These are phyloP conservation scores for Planoprotostelium fungivorum DNA, from an alignment of 78 protist species.

Conservation along the genomic window DNA sequence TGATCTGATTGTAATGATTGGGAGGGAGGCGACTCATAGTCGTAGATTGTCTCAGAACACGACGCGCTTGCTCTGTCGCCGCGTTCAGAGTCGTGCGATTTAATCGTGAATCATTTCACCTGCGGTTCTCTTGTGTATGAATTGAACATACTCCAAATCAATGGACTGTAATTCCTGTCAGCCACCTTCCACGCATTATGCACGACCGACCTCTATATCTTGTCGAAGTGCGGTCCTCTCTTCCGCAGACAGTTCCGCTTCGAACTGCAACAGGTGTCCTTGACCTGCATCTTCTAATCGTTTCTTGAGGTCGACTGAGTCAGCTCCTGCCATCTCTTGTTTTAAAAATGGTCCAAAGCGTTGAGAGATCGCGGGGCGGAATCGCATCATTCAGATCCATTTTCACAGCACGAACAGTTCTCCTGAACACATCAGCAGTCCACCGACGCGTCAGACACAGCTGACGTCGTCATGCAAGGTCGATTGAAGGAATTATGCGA, in stretches of 20 bases:
- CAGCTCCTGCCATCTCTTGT: no score
- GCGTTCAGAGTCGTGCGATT: not conserved
- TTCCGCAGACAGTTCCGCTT: slow-evolving; percentile 10
- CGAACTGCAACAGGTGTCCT: slow-evolving; percentile 65
- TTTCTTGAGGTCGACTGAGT: no score
- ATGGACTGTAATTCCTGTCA: slow-evolving; percentile 11
- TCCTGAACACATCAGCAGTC: no score
- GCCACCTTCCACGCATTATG: slow-evolving; percentile 12
- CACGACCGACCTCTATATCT: slow-evolving; percentile 28
- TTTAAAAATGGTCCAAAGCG: no score
- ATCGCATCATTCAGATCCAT: no score
- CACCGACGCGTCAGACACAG: no score
- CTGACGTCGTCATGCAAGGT: no score
- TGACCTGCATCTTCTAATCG: slow-evolving; percentile 67
- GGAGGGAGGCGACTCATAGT: slow-evolving; percentile 26
- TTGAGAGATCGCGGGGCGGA: no score
- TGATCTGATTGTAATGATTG: slow-evolving; percentile 35
- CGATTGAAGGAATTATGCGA: no score
- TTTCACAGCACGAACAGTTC: no score
- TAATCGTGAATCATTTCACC: not conserved
- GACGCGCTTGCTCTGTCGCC: not conserved
- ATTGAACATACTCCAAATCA: not conserved
- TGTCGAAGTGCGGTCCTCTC: slow-evolving; percentile 19
- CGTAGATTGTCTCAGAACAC: slow-evolving; percentile 1
- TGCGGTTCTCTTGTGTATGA: not conserved